Evolutionary conservation across 2,329 filamentous ascomycete species (phyloP), one percentile per base, ranked within the genome.

Genomic region (Botrytis paeoniae): DNA sequence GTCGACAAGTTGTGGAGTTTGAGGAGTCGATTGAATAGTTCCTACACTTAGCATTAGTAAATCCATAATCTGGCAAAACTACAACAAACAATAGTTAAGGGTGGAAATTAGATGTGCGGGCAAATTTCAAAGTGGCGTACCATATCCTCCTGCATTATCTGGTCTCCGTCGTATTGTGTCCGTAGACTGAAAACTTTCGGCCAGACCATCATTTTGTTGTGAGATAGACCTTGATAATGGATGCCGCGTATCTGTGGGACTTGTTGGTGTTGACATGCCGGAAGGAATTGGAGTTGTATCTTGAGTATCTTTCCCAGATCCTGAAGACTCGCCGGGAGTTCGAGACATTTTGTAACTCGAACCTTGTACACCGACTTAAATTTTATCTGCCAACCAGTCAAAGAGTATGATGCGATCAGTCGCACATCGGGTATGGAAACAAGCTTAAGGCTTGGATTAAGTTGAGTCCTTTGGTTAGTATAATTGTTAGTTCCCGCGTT

Each of bases 81-180:
- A 4, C 20, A 35, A 20, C 3, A 35, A 61, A 61, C 12, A n/a
- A 32, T 45, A 20, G n/a, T 4, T 12, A 3, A 60, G 32, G 22
- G 8, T 32, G 16, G 29, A 22, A 61, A 22, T 20, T 39, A 20
- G 25, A 29, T 61, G 20, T 22, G 43, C 29, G 37, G 37, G 37
- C n/a, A 35, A 29, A 41, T 39, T 25, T 39, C n/a, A 29, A n/a
- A 51, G 45, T 70, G 14, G 82, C 85, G 73, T 82, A 91, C 89
- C 89, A 82, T 90, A 90, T 76, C 77, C 65, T 68, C 65, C 77
- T 45, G 76, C 75, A 32, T 75, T 68, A 37, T 91, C 89, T 73
- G 86, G 84, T 76, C 87, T 85, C 77, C 87, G 85, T 76, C 89
- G 86, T 76, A 89, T 83, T 25, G 89, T 90, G 73, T 90, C 89